Conservation (phyloP, 2,329 filamentous ascomycete species). For the Verticillium nubilum region DNA sequence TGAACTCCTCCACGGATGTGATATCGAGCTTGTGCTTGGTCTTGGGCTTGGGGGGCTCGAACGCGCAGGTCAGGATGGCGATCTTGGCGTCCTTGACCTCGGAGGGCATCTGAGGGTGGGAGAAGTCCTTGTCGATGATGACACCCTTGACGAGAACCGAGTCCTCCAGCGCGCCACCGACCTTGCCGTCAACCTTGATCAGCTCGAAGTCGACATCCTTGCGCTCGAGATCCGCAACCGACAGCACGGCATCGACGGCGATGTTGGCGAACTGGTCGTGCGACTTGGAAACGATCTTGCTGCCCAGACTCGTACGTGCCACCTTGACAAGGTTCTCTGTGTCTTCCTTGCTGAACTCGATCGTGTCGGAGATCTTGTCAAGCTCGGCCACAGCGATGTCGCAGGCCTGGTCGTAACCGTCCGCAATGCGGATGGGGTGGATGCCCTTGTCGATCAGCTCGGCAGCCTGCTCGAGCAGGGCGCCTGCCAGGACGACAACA, state of each 20-base stretch:
- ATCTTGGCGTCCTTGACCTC: constrained; percentile 95
- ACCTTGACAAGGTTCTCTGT: constrained; percentile 89
- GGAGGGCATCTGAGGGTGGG: constrained; percentile 96
- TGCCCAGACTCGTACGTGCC: constrained; percentile 90
- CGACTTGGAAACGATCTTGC: constrained; percentile 98
- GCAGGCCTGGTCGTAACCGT: constrained; percentile 96
- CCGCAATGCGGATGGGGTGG: constrained; percentile 96
- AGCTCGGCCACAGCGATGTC: constrained; percentile 92
- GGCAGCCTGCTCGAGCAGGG: constrained; percentile 90
- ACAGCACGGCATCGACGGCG: constrained; percentile 92
- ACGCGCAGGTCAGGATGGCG: constrained; percentile 94
- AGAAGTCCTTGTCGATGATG: constrained; percentile 99
- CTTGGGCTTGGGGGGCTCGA: constrained; percentile 98
- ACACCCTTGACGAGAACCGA: constrained; percentile 94
- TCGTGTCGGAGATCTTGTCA: constrained; percentile 86
- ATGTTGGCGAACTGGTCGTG: constrained; percentile 98
- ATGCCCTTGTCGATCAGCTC: constrained; percentile 99
- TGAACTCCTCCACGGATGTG: constrained; percentile 94
- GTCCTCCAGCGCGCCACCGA: constrained; percentile 89
- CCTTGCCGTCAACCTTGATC: constrained; percentile 99
- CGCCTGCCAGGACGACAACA: constrained; percentile 92
- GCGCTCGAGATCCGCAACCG: constrained; percentile 89
- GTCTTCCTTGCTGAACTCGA: constrained; percentile 75
- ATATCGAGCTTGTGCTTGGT: constrained; percentile 99
- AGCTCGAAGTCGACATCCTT: constrained; percentile 98